Percentiles rank a stretch among this genome's conserved stretches.
Conservation (phyloP, 164 flowering plant genomes). For the Umbilicus rupestris region DNA sequence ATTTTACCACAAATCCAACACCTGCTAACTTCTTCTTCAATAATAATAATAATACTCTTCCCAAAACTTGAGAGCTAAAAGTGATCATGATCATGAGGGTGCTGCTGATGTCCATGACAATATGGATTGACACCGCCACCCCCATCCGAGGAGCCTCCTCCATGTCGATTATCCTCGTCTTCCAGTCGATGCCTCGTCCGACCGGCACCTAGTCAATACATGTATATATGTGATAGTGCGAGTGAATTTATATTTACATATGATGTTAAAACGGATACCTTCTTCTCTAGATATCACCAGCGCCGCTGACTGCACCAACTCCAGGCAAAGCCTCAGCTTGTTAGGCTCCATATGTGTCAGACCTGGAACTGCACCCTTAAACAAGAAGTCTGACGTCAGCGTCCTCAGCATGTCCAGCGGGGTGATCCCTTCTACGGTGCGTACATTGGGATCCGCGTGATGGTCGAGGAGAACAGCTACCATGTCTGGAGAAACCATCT, state of each 20-base stretch:
- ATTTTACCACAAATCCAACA: too few relatives aligned
- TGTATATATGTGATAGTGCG: background rate
- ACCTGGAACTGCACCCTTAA: constrained; percentile 97
- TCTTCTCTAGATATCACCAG: constrained; percentile 85
- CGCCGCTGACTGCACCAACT: constrained; percentile 94
- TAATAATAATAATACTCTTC: too few relatives aligned
- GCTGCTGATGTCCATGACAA: constrained; percentile 35
- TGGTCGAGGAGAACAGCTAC: constrained; percentile 93
- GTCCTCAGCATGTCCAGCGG: constrained; percentile 81
- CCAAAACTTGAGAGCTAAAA: too few relatives aligned
- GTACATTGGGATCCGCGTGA: constrained; percentile 89
- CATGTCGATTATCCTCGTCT: constrained; percentile 27
- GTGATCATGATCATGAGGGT: constrained; percentile 25
- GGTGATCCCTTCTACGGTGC: constrained; percentile 80
- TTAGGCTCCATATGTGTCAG: constrained; percentile 86
- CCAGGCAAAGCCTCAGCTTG: constrained; percentile 88
- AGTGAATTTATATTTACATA: too few relatives aligned
- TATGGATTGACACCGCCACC: constrained; percentile 38
- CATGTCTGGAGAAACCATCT: constrained; percentile 99
- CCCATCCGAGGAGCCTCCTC: constrained; percentile 29
- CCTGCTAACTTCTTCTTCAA: too few relatives aligned
- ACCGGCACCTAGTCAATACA: background rate
- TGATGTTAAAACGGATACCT: constrained; percentile 14
- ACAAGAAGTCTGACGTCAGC: constrained; percentile 89
- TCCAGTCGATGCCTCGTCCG: constrained; percentile 40